Base-by-base conservation (phyloP, 1,284 basidiomycete species). In the Apiotrichum gracile region DNA sequence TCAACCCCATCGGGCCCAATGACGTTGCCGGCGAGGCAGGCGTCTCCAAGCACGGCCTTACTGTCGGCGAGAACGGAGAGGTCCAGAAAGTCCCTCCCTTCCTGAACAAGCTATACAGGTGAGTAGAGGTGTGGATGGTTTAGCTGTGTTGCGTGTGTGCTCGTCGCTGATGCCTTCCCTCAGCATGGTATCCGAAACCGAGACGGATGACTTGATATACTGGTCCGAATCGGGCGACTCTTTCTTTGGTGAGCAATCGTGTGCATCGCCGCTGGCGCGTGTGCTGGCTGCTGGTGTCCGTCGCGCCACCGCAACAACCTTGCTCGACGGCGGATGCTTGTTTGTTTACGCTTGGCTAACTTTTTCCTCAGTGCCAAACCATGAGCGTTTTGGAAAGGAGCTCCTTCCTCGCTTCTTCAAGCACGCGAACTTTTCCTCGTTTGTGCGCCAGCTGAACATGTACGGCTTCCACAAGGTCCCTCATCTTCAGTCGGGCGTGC, bases 381-480 rank as follows among this genome's bases (percentile, higher is more conserved):
- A 92, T 67, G 91, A 97, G 72, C 85, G 85, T 24, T 91, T 98
- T 69, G 88, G 90, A 3, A 85, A 86, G 45, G 88, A 97, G 73
- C 83, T 96, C 25, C 81, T 97, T 8, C 89, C 90, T 4, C 82
- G 85, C 45, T 97, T 88, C 86, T 97, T 97, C 83, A 97, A 97
- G 73, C 93, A 97, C 77, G 84, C 86, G 61, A 94, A 93, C 74
- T 96, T 96, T 71, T 85, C 84, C 44, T 91, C 88, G 40, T 97
- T 97, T 69, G 92, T 97, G 34, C 83, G 93, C 35, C 93, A 97
- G 74, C 82, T 97, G 67, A 97, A 97, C 80, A 96, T 96, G 91
- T 93, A 94, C 73, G 91, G 90, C 42, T 94, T 94, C 71, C 90
- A 91, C 79, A 92, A 92, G 78, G 88, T 94, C 50, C 91, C 92